A percentile compares a stretch with the other conserved stretches of the same genome.
Evolutionary conservation across 2,329 filamentous ascomycete species (phyloP).

Genomic region (Aschersonia sp.): DNA sequence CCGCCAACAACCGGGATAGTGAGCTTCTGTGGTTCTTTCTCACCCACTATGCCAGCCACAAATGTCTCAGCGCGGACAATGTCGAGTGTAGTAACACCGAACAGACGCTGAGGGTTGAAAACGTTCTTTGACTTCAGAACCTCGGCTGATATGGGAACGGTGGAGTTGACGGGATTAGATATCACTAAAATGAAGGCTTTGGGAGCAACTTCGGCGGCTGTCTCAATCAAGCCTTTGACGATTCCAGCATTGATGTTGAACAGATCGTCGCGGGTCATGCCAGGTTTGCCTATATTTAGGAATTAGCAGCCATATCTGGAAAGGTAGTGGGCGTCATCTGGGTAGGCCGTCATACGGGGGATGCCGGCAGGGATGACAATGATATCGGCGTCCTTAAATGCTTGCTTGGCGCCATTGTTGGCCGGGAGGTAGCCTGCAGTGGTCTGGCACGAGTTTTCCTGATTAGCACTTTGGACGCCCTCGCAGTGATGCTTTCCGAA

Average conservation of each 20-base stretch:
- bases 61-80: constrained; percentile 98
- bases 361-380: constrained; percentile 96
- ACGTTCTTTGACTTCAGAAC: constrained; percentile 86
- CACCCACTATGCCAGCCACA: constrained; percentile 70
- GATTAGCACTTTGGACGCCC: background rate
- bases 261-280: constrained; percentile 97
- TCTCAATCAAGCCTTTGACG: constrained; percentile 84
- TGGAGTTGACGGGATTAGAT: constrained; percentile 99
- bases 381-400: constrained; percentile 86
- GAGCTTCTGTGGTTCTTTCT: constrained; percentile 68
- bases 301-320: background rate
- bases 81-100: constrained; percentile 96
- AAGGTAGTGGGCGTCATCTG: no score
- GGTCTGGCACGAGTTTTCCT: constrained; percentile 37
- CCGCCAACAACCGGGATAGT: constrained; percentile 88
- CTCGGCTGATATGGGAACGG: constrained; percentile 93
- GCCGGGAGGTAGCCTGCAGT: constrained; percentile 77
- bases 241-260: constrained; percentile 99
- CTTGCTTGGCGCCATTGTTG: constrained; percentile 71
- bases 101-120: constrained; percentile 90
- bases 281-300: constrained; percentile 66
- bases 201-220: constrained; percentile 73
- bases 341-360: constrained; percentile 52
- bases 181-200: constrained; percentile 95
- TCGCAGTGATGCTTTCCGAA: no score